Evolutionary conservation across 208 protist species (phyloP).

Genomic region (Leishmania major): DNA sequence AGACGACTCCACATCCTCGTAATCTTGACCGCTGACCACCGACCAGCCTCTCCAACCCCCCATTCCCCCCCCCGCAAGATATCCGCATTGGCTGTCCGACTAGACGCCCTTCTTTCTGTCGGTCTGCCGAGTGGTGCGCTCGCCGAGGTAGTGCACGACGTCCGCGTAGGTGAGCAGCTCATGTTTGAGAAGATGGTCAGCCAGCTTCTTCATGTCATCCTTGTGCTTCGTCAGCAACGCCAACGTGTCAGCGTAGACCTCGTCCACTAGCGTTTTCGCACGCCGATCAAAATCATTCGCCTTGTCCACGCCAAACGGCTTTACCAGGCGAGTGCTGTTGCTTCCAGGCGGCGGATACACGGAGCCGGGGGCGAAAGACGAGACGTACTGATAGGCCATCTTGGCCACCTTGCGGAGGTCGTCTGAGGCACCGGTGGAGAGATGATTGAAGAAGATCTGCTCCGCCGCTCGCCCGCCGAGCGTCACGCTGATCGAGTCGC

Average conservation of each 20-base stretch:
- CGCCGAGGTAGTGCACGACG: conserved; percentile 79
- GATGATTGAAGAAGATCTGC: conserved; percentile 91
- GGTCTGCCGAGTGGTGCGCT: conserved; percentile 35
- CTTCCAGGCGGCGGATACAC: conserved; percentile 82
- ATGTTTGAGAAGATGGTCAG: conserved; percentile 80
- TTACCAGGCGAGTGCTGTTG: conserved; percentile 59
- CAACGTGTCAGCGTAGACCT: conserved; percentile 75
- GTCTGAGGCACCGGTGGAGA: conserved; percentile 95
- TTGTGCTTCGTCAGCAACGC: conserved; percentile 75
- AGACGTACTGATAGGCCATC: conserved; percentile 94
- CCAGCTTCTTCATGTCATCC: conserved; percentile 83
- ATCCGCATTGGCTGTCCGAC: background rate
- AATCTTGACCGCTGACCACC: background rate
- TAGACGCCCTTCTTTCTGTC: conserved; percentile 58
- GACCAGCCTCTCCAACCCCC: background rate
- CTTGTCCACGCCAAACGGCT: conserved; percentile 89
- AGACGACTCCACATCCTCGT: background rate
- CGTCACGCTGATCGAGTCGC: conserved; percentile 94
- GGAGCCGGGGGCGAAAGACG: conserved; percentile 61
- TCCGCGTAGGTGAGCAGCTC: conserved; percentile 86
- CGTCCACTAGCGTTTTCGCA: conserved; percentile 83
- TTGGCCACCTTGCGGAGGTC: conserved; percentile 96
- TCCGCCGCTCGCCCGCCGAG: conserved; percentile 95
- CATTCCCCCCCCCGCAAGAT: background rate
- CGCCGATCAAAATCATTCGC: conserved; percentile 90